Base-by-base conservation (phyloP, 345 rosid genomes). In the Hypericum androsaemum region DNA sequence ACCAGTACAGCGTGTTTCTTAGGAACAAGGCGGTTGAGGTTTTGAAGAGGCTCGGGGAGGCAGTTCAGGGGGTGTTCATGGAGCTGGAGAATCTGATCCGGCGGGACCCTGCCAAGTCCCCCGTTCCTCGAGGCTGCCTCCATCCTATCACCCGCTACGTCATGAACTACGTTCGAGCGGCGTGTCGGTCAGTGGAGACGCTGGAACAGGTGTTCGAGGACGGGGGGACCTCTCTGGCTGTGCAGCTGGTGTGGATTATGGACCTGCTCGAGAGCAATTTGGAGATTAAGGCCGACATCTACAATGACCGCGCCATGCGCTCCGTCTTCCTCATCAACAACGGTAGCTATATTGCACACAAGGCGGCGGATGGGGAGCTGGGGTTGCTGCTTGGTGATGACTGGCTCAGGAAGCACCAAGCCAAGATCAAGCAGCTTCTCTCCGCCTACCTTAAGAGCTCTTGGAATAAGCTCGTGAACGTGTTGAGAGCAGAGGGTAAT, bases 81-180 rank as follows among this genome's bases (percentile, higher is more conserved):
- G 96, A 90, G 54, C 79, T 90, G 51, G 96, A 90, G 77, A 84
- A 90, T 76, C 45, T 84, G 58, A 87, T 90, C 49, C 67, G 87
- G 16, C 77, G 96, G n/a, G 98, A 90, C 62, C 95, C 95, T 0
- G 84, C 88, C 0, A 87, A 84, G 58, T 73, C 83, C 43, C 77
- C 83, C 0, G 95, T 90, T 58, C 96, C 95, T 7, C 82, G 87
- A 5, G 96, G 95, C 2, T 87, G 89, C 8, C 69, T 84, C 13
- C 98, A 90, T 44, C 96, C 98, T 0, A 84, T 90, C 32, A 87
- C 96, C 4, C 83, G 96, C 6, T 90, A 87, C 4, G 96, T 90
- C 12, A 82, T 90, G 87, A 90, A 87, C 52, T 90, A 84, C 64
- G 73, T 84, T 15, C 83, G 87, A 0, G 98, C 96, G 0, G 96